Conservation (phyloP, 2,329 filamentous ascomycete species). For the Colletotrichum agaves region DNA sequence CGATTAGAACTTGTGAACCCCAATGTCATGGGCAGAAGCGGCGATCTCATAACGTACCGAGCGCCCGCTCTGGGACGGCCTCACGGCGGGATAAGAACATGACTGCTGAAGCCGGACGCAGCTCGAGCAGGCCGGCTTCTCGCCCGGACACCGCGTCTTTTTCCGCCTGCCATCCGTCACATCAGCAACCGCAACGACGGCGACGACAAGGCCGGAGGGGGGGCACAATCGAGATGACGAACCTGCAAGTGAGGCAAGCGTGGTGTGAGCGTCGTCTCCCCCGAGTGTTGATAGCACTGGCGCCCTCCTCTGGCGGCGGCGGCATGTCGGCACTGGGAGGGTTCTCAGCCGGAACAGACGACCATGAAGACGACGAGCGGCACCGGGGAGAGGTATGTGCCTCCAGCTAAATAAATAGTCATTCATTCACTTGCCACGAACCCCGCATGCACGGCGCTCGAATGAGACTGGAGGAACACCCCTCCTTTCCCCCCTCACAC, state of each 20-base stretch:
- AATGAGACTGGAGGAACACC: slow-evolving; percentile 16
- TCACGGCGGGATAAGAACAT: slow-evolving; percentile 56
- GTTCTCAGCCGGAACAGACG: slow-evolving; percentile 26
- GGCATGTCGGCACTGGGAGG: slow-evolving; percentile 43
- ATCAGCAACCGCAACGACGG: background rate
- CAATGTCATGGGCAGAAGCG: background rate
- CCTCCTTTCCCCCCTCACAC: background rate
- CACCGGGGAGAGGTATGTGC: slow-evolving; percentile 17
- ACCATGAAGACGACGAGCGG: slow-evolving; percentile 14
- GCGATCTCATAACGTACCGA: slow-evolving; percentile 50
- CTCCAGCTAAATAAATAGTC: slow-evolving; percentile 33
- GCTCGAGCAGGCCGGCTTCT: slow-evolving; percentile 62
- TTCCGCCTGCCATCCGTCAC: slow-evolving; percentile 50
- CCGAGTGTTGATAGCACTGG: slow-evolving; percentile 41
- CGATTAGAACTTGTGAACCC: background rate
- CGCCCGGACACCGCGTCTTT: slow-evolving; percentile 62
- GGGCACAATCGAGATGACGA: slow-evolving; percentile 32
- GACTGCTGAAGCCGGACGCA: slow-evolving; percentile 59
- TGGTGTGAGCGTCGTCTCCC: slow-evolving; percentile 54
- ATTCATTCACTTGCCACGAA: slow-evolving; percentile 12
- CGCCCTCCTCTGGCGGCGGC: slow-evolving; percentile 46
- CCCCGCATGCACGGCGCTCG: slow-evolving; percentile 26
- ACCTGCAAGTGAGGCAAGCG: slow-evolving; percentile 61
- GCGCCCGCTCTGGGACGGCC: slow-evolving; percentile 52
- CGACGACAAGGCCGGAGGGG: background rate